phyloP scores from a whole-genome alignment of 2,329 filamentous ascomycete genomes.

The Nannizziopsis arthrosporioides region DNA sequence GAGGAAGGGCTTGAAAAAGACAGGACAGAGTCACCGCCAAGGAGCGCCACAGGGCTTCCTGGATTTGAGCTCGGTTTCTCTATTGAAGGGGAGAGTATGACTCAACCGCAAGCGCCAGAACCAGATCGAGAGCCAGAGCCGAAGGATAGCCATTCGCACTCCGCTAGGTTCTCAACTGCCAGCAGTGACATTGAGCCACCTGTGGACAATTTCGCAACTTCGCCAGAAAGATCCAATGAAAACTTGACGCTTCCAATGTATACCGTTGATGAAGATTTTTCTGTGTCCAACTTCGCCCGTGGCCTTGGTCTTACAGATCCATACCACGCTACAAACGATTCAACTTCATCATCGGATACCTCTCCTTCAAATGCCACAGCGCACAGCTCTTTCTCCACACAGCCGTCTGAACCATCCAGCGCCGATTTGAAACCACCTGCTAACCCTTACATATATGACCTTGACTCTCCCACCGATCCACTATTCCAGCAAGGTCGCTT shows the following conservation, averaged over 20 bases:
- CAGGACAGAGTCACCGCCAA: constrained; percentile 25
- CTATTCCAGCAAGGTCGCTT: constrained; percentile 32
- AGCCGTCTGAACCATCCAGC: constrained; percentile 34
- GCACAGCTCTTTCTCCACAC: constrained; percentile 51
- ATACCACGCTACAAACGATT: constrained; percentile 53
- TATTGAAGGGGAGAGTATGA: background rate
- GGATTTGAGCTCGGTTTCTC: constrained; percentile 8
- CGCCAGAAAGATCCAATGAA: background rate
- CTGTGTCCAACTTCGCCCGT: constrained; percentile 31
- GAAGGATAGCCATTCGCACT: constrained; percentile 4
- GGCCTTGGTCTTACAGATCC: constrained; percentile 43
- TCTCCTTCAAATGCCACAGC: constrained; percentile 49
- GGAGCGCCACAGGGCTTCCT: constrained; percentile 1
- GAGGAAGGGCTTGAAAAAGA: constrained; percentile 20
- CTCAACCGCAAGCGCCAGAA: background rate
- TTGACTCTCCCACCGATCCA: constrained; percentile 40
- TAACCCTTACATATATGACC: constrained; percentile 17
- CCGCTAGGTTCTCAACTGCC: background rate
- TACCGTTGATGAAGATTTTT: constrained; percentile 21
- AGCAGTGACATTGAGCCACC: background rate
- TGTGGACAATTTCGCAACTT: background rate
- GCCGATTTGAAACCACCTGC: constrained; percentile 20
- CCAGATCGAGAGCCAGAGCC: background rate
- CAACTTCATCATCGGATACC: constrained; percentile 54
- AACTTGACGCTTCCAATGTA: constrained; percentile 7